Percentiles rank a stretch among this genome's conserved stretches.
These are phyloP conservation scores for Colletotrichum spaethianum DNA, from an alignment of 2,329 filamentous ascomycete genomes.

Conservation along the genomic window DNA sequence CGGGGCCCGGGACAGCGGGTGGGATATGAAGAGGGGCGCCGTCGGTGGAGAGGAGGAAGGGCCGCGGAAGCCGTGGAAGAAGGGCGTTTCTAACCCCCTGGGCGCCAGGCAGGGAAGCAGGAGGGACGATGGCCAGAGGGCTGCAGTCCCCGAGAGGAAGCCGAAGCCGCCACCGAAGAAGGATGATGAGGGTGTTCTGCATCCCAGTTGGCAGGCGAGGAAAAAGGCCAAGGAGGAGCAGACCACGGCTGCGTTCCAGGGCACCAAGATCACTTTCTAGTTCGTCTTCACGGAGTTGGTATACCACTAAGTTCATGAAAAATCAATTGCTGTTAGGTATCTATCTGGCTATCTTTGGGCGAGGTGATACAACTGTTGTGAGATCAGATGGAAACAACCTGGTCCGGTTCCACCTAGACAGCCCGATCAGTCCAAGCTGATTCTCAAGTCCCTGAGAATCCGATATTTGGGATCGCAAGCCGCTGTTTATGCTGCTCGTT, in stretches of 20 bases:
- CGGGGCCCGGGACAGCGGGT: constrained; percentile 63
- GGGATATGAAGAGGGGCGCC: constrained; percentile 71
- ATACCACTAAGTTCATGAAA: neutral
- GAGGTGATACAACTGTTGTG: neutral
- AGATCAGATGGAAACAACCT: neutral
- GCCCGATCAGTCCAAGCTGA: neutral
- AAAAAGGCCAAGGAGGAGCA: constrained; percentile 73
- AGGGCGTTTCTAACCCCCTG: constrained; percentile 59
- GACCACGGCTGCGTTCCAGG: constrained; percentile 66
- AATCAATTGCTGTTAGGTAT: constrained; percentile 10
- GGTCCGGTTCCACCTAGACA: neutral
- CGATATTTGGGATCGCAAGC: no score
- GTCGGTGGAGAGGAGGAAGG: constrained; percentile 59
- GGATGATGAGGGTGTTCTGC: constrained; percentile 68
- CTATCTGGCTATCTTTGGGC: neutral
- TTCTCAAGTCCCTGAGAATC: neutral
- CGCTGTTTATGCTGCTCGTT: neutral
- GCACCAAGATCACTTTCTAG: constrained; percentile 64
- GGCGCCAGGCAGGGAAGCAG: constrained; percentile 37
- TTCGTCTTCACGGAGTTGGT: neutral
- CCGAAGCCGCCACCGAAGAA: constrained; percentile 54
- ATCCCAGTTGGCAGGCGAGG: constrained; percentile 76
- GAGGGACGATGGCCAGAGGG: constrained; percentile 40
- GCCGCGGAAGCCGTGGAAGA: constrained; percentile 66
- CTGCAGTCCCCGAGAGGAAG: constrained; percentile 27